Evolutionary conservation across 176 grass and related monocot species (phyloP).

Genomic region (Luzula sylvatica): DNA sequence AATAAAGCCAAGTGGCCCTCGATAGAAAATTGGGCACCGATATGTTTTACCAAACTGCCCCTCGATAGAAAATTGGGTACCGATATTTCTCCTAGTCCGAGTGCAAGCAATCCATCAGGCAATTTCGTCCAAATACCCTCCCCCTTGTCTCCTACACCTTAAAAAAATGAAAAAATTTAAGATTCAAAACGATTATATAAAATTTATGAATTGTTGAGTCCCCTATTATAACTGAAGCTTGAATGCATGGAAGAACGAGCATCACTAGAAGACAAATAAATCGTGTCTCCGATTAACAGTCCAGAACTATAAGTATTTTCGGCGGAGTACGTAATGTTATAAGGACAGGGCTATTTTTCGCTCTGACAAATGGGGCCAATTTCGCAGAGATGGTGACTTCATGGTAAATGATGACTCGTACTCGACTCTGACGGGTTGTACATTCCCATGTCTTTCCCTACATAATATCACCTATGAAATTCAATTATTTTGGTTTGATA

Average conservation of each 20-base stretch:
- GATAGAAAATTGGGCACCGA: constrained; percentile 90
- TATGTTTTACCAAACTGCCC: too few relatives aligned
- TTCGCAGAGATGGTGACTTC: constrained; percentile 68
- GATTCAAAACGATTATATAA: background rate
- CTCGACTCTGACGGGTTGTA: too few relatives aligned
- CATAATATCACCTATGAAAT: too few relatives aligned
- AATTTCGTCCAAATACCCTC: constrained; percentile 77
- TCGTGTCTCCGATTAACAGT: constrained; percentile 68
- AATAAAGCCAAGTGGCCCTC: constrained; percentile 60
- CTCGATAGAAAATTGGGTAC: too few relatives aligned
- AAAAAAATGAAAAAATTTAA: constrained; percentile 20
- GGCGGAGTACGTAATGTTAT: constrained; percentile 53
- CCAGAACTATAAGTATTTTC: constrained; percentile 97
- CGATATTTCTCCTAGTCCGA: constrained; percentile 77
- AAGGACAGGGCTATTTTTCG: constrained; percentile 79
- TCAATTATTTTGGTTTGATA: too few relatives aligned
- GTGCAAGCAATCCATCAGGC: constrained; percentile 89
- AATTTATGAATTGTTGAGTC: too few relatives aligned
- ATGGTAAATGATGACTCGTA: too few relatives aligned
- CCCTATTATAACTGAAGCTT: constrained; percentile 88
- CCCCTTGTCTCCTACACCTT: constrained; percentile 84
- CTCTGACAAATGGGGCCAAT: constrained; percentile 42
- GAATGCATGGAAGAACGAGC: constrained; percentile 42
- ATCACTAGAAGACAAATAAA: constrained; percentile 57
- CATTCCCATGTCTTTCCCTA: constrained; percentile 90